These are phyloP conservation scores for Pseudisothecium myosuroides DNA, from an alignment of 225 moss, liverwort and hornwort genomes.

Conservation along the genomic window DNA sequence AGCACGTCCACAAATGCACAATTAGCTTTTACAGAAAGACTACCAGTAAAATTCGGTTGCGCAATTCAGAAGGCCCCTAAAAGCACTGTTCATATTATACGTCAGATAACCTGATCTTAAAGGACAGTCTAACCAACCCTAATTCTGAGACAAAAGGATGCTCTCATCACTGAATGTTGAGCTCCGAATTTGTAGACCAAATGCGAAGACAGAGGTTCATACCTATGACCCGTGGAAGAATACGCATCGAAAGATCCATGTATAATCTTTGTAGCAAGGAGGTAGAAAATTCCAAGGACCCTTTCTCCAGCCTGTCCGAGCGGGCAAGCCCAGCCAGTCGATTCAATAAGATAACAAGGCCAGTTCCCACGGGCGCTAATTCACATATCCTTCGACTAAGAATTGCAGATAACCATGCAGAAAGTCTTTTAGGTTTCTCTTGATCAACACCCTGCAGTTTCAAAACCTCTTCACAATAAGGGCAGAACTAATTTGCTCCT, in stretches of 20 bases:
- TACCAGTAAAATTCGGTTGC: background rate
- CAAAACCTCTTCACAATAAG: background rate
- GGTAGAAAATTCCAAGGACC: slow-evolving; percentile 22
- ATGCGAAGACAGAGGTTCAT: background rate
- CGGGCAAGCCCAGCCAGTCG: slow-evolving; percentile 14
- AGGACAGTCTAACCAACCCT: background rate
- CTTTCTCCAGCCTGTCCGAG: slow-evolving; percentile 14
- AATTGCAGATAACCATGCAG: slow-evolving; percentile 65
- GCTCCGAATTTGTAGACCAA: background rate
- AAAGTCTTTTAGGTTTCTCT: slow-evolving; percentile 52
- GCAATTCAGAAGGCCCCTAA: background rate
- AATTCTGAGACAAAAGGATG: background rate
- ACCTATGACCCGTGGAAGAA: slow-evolving; percentile 72
- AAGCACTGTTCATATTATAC: background rate
- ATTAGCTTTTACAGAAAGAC: background rate
- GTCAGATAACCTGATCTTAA: background rate
- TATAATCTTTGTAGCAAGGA: slow-evolving; percentile 39
- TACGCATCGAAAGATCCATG: slow-evolving; percentile 42
- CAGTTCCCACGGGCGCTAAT: slow-evolving; percentile 69
- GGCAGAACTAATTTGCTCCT: background rate
- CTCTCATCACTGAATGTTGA: background rate
- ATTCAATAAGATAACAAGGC: slow-evolving; percentile 48
- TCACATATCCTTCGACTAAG: slow-evolving; percentile 70
- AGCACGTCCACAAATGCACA: background rate
- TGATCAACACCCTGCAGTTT: slow-evolving; percentile 33